These are phyloP conservation scores for Scleromitrula shiraiana DNA, from an alignment of 2,329 filamentous ascomycete species.

Conservation along the genomic window DNA sequence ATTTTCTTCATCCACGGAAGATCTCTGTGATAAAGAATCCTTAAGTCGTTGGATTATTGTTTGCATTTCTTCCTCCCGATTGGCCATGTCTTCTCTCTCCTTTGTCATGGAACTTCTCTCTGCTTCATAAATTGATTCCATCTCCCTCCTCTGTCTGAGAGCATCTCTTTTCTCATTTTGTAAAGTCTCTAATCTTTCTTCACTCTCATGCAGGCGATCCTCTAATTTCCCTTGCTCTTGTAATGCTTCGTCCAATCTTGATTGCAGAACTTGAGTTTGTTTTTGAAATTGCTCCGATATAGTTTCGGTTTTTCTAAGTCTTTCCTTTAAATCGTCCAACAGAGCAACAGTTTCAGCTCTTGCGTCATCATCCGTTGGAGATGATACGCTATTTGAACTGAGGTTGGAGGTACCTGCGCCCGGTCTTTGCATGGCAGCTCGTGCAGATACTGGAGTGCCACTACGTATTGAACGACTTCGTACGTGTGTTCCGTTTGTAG, in stretches of 20 bases:
- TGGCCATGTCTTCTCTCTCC: constrained; percentile 82
- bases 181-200: constrained; percentile 72
- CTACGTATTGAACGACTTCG: constrained; percentile 59
- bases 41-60: constrained; percentile 84
- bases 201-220: constrained; percentile 78
- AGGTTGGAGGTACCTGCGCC: constrained; percentile 29
- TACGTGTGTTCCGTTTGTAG: constrained; percentile 31
- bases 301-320: constrained; percentile 71
- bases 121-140: constrained; percentile 86
- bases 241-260: constrained; percentile 75
- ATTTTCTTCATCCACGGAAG: constrained; percentile 48
- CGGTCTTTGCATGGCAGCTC: constrained; percentile 58
- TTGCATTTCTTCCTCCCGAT: constrained; percentile 85
- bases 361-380: constrained; percentile 59
- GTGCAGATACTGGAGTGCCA: constrained; percentile 62
- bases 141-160: constrained; percentile 75
- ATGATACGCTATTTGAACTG: constrained; percentile 25
- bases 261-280: constrained; percentile 76
- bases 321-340: constrained; percentile 77
- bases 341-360: constrained; percentile 71
- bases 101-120: constrained; percentile 81
- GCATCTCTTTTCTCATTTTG: constrained; percentile 80
- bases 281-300: constrained; percentile 73
- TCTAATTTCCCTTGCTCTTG: constrained; percentile 81
- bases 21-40: constrained; percentile 72